Conservation (phyloP, 2,329 filamentous ascomycete genomes). For the Meredithiella fracta region DNA sequence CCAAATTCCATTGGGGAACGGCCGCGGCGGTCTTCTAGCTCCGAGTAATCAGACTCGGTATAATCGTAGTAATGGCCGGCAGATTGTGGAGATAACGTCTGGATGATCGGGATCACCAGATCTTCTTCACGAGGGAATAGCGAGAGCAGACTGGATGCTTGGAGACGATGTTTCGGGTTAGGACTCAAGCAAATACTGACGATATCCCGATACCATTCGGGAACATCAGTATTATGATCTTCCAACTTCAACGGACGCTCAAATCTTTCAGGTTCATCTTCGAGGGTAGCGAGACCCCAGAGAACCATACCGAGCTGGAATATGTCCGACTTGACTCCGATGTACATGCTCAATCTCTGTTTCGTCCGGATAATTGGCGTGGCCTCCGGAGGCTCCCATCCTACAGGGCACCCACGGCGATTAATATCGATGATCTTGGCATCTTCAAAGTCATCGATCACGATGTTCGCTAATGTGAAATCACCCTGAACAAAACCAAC, state of each 20-base stretch:
- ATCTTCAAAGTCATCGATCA: conserved; percentile 68
- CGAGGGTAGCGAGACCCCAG: conserved; percentile 74
- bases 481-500: conserved; percentile 94
- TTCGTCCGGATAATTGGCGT: conserved; percentile 69
- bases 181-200: conserved; percentile 62
- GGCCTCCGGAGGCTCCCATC: conserved; percentile 93
- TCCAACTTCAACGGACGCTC: conserved; percentile 45
- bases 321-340: conserved; percentile 92
- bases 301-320: conserved; percentile 95
- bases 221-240: conserved; percentile 44
- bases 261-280: conserved; percentile 77
- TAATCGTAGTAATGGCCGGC: conserved; percentile 9
- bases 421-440: conserved; percentile 99
- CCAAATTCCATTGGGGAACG: conserved; percentile 14
- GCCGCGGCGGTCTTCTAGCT: conserved; percentile 9
- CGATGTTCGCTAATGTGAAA: conserved; percentile 93
- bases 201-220: conserved; percentile 61
- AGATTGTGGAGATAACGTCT: conserved; percentile 16
- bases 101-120: conserved; percentile 16
- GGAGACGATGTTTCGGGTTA: conserved; percentile 53
- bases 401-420: conserved; percentile 84
- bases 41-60: conserved; percentile 8
- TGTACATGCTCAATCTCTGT: conserved; percentile 89
- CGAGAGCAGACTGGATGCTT: conserved; percentile 54
- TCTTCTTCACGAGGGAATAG: conserved; percentile 40